Evolutionary conservation across 2,329 filamentous ascomycete genomes (phyloP), one percentile per base, ranked within the genome.

Genomic region (Sporothrix mexicana): DNA sequence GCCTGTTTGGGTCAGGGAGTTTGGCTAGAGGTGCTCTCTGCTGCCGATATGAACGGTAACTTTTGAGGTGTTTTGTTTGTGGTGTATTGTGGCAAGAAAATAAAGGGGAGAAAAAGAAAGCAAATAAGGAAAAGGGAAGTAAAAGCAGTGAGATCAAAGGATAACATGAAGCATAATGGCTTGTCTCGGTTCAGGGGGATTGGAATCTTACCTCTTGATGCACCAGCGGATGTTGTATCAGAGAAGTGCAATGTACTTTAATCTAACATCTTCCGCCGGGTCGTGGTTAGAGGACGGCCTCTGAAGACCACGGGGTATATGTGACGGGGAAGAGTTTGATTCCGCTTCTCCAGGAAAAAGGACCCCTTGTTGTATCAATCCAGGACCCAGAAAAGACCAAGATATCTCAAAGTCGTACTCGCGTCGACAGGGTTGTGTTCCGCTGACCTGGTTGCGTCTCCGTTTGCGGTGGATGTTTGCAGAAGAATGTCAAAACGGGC

Each of bases 351-450:
- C 67, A 57, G 36, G 51, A 47, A 47, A 36, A 69, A 43, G 6
- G n/a, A 51, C 17, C 9, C 43, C 7, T 47, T 45, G 47, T 17
- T 3, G n/a, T 70, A 30, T 25, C 51, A 45, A 7, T 20, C 47
- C 20, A 49, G 30, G 30, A 36, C 30, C 30, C 30, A 36, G 30
- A 10, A 47, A 57, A 10, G 8, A n/a, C 12, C n/a, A 47, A n/a
- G 9, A 9, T 61, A 12, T 8, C 13, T 6, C 13, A 57, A 2
- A 70, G 68, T n/a, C 4, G 41, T 12, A 47, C 68, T 59, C 53
- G 53, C 23, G 20, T 69, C 49, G 67, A 49, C 68, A 70, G 68
- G 68, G 53, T n/a, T 43, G 53, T 59, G 53, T 36, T 70, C 68
- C 41, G 53, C 41, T 70, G 36, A n/a, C 36, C 45, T 20, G 67